These are phyloP conservation scores for Tolypocladium ovalisporum DNA, from an alignment of 2,329 filamentous ascomycete genomes.

Conservation along the genomic window DNA sequence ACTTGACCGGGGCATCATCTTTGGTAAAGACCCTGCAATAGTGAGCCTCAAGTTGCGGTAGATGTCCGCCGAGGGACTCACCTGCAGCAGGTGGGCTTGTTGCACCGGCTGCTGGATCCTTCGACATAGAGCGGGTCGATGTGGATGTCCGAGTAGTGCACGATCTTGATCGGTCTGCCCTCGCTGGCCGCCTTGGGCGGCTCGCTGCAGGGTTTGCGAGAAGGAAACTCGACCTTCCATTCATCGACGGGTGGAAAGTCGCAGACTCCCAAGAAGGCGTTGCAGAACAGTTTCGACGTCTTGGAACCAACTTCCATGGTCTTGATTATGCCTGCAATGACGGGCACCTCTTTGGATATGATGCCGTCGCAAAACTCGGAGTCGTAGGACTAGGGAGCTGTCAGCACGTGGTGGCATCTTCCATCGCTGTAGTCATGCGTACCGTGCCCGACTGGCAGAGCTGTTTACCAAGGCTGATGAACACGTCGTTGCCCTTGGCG, in stretches of 20 bases:
- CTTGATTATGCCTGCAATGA: conserved; percentile 37
- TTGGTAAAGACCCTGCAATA: conserved; percentile 30
- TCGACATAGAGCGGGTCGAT: conserved; percentile 43
- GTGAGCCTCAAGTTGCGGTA: background rate
- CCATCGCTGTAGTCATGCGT: conserved; percentile 22
- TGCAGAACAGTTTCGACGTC: conserved; percentile 39
- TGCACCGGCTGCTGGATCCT: conserved; percentile 43
- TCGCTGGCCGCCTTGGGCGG: conserved; percentile 29
- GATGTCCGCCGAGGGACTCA: conserved; percentile 8
- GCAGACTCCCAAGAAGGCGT: conserved; percentile 41
- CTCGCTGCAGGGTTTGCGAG: conserved; percentile 22
- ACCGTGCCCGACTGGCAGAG: conserved; percentile 23
- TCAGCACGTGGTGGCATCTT: background rate
- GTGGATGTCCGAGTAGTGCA: conserved; percentile 51
- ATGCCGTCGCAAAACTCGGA: conserved; percentile 41
- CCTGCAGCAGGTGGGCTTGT: conserved; percentile 49
- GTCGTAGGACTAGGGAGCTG: conserved; percentile 16
- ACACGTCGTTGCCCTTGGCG: conserved; percentile 28
- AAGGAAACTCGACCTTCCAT: conserved; percentile 32
- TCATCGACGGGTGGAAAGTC: conserved; percentile 31
- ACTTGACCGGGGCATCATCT: conserved; percentile 35
- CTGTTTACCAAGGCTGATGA: conserved; percentile 20
- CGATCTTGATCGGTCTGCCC: conserved; percentile 36
- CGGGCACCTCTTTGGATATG: conserved; percentile 39
- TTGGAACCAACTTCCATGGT: conserved; percentile 35